Evolutionary conservation across 495 filamentous ascomycete species (phyloP).

Genomic region (Terfezia boudieri): DNA sequence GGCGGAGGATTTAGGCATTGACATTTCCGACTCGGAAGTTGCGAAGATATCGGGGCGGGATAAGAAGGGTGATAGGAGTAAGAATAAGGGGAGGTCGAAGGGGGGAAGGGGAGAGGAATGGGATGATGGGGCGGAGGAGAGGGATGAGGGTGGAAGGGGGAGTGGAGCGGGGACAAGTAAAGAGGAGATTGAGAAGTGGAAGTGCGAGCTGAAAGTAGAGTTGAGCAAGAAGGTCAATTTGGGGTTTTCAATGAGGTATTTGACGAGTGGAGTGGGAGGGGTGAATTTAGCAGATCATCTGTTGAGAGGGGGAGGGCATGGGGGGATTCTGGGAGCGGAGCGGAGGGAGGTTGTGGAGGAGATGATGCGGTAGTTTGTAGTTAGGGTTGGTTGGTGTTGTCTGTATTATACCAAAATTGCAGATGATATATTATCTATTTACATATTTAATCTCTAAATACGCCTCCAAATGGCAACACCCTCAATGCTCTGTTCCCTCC

Average conservation of each 20-base stretch:
- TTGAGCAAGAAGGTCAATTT: slow-evolving; percentile 62
- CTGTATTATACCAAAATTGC: no score
- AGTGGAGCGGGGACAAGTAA: slow-evolving; percentile 42
- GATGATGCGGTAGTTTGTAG: background rate
- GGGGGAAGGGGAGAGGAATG: slow-evolving; percentile 45
- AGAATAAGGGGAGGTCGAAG: slow-evolving; percentile 45
- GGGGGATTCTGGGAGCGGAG: slow-evolving; percentile 40
- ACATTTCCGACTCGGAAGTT: slow-evolving; percentile 64
- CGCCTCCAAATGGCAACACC: no score
- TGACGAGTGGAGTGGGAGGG: slow-evolving; percentile 50
- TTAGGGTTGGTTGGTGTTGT: no score
- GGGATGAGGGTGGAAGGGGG: slow-evolving; percentile 34
- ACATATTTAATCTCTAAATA: no score
- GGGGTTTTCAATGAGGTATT: slow-evolving; percentile 76
- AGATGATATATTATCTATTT: no score
- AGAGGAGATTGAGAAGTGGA: slow-evolving; percentile 34
- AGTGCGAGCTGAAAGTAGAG: slow-evolving; percentile 39
- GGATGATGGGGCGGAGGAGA: slow-evolving; percentile 21
- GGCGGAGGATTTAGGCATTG: slow-evolving; percentile 82
- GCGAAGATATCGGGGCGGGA: slow-evolving; percentile 41
- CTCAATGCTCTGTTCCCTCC: no score
- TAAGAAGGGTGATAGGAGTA: slow-evolving; percentile 38
- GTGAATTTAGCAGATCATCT: slow-evolving; percentile 67
- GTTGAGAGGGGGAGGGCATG: slow-evolving; percentile 31
- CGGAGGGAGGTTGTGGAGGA: slow-evolving; percentile 23